These are phyloP conservation scores for Aspergillus pseudoglaucus DNA, from an alignment of 2,329 filamentous ascomycete genomes.

Conservation along the genomic window DNA sequence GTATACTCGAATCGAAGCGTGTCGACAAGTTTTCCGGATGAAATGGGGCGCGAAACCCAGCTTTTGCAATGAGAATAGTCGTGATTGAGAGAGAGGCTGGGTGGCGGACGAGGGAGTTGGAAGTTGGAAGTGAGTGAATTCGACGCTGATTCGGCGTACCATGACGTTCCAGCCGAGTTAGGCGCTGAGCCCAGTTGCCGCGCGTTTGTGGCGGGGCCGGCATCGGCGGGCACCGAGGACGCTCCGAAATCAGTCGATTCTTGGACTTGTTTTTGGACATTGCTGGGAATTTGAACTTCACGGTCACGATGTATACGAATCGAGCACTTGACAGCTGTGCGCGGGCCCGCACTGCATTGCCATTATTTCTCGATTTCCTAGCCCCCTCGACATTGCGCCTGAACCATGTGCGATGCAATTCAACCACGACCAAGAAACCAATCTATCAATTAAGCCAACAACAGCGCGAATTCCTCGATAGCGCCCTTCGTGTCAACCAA, in stretches of 20 bases:
- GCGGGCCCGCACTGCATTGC: conserved; percentile 9
- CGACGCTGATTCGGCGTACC: not conserved
- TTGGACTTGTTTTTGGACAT: too few relatives aligned
- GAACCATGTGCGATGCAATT: conserved; percentile 20
- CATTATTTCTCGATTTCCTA: conserved; percentile 32
- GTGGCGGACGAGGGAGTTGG: conserved; percentile 1
- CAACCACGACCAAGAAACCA: conserved; percentile 20
- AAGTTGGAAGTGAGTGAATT: not conserved
- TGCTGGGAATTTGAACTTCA: not conserved
- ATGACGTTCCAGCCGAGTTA: not conserved
- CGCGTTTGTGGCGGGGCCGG: not conserved
- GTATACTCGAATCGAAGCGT: not conserved
- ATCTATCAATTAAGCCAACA: conserved; percentile 57
- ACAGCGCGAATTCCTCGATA: conserved; percentile 68
- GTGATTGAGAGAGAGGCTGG: not conserved
- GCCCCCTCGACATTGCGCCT: conserved; percentile 22
- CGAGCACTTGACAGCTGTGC: not conserved
- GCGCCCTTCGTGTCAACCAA: conserved; percentile 89
- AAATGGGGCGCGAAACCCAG: not conserved
- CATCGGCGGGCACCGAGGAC: not conserved
- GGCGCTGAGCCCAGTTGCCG: conserved; percentile 7
- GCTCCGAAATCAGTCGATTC: too few relatives aligned
- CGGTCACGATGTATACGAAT: not conserved
- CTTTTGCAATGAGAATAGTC: too few relatives aligned
- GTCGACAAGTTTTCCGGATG: not conserved